Conservation (phyloP, 345 rosid species). For the Lepidium aucheri region DNA sequence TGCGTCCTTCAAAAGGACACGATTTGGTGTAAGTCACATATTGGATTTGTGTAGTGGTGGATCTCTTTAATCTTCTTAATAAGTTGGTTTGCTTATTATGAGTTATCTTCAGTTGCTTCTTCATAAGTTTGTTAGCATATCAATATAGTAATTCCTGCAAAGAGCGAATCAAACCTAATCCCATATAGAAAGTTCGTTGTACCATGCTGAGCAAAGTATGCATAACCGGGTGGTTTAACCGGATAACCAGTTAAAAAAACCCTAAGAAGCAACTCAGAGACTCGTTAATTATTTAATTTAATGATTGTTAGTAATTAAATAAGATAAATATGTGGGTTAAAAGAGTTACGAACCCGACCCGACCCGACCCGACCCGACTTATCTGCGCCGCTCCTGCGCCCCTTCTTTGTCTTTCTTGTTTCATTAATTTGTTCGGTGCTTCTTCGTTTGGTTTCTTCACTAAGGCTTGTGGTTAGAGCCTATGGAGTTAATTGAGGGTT, state of each 20-base stretch:
- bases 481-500: too few relatives aligned
- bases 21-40: background rate
- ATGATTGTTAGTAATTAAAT: background rate
- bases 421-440: background rate
- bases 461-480: too few relatives aligned
- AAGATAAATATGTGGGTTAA: too few relatives aligned
- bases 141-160: background rate
- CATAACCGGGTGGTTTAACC: too few relatives aligned
- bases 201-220: too few relatives aligned
- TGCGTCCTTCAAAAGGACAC: background rate
- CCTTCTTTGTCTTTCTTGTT: background rate
- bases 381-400: background rate
- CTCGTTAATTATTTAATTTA: too few relatives aligned
- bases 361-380: background rate
- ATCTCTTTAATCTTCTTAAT: background rate
- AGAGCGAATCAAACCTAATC: background rate
- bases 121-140: background rate
- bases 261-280: too few relatives aligned
- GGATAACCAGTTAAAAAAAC: too few relatives aligned
- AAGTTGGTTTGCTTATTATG: background rate
- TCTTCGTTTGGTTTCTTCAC: background rate
- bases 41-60: slow-evolving; percentile 5
- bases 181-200: background rate
- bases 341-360: background rate
- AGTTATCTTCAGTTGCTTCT: background rate